These are phyloP conservation scores for Boehmeria nivea DNA, from an alignment of 306 rosid genomes.

Conservation along the genomic window DNA sequence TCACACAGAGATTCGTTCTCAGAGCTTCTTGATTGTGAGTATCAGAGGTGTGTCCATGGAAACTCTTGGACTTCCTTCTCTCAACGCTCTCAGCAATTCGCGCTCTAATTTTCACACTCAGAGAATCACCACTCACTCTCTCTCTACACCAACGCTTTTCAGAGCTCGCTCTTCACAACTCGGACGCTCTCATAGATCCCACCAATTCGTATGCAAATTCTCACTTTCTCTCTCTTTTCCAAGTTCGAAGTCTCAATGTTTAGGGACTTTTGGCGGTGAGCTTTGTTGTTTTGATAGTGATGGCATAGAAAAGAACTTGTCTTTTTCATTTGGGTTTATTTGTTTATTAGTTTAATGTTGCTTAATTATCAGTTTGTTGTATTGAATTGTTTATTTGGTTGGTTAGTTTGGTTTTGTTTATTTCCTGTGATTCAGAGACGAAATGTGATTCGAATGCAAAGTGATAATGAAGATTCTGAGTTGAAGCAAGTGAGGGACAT, in stretches of 20 bases:
- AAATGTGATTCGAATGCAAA: constrained; percentile 42
- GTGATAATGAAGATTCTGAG: constrained; percentile 64
- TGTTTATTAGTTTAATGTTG: neutral
- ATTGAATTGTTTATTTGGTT: neutral
- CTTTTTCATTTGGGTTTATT: neutral
- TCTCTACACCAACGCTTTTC: constrained; percentile 13
- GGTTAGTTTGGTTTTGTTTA: constrained; percentile 5
- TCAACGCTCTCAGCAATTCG: constrained; percentile 29
- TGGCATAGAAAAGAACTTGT: no score
- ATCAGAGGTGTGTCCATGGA: constrained; percentile 38
- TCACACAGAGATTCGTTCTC: no score
- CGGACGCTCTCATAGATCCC: constrained; percentile 21
- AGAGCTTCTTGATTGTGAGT: no score
- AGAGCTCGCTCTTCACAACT: constrained; percentile 29
- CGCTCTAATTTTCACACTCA: constrained; percentile 21
- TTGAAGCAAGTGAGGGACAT: constrained; percentile 86
- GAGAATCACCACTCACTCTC: constrained; percentile 11
- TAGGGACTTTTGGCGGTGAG: no score
- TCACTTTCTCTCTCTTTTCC: neutral
- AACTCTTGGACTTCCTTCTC: constrained; percentile 59
- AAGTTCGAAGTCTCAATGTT: neutral
- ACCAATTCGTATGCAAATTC: constrained; percentile 32
- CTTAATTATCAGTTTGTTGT: neutral
- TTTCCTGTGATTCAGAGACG: constrained; percentile 24
- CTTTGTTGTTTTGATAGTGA: no score